Percentiles rank a stretch among this genome's conserved stretches.
phyloP scores from a whole-genome alignment of 208 protist species.

The Leishmania braziliensis region DNA sequence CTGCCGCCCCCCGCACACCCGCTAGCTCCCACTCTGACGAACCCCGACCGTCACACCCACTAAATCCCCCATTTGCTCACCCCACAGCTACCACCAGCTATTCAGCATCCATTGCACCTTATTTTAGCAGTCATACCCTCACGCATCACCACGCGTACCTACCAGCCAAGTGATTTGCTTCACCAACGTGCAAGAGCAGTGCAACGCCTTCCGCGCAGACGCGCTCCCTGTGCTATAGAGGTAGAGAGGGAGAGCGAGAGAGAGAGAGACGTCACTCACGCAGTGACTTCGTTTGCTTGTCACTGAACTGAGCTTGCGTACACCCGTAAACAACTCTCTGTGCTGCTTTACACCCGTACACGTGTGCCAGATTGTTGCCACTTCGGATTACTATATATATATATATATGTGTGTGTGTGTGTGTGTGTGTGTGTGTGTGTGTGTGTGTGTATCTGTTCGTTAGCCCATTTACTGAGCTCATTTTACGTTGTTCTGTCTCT shows the following conservation, averaged over 20 bases:
- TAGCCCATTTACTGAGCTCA: background rate
- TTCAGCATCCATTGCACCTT: background rate
- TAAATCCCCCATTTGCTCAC: background rate
- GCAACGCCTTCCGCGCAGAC: background rate
- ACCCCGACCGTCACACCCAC: background rate
- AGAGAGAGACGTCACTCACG: too few relatives aligned
- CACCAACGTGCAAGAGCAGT: background rate
- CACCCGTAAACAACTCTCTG: background rate
- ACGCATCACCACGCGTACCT: background rate
- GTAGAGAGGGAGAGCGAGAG: background rate
- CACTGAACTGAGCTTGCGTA: background rate
- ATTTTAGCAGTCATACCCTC: background rate
- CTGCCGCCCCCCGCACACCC: background rate
- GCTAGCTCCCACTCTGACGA: background rate
- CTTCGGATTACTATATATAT: too few relatives aligned
- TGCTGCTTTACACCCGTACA: background rate
- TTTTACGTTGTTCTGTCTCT: background rate
- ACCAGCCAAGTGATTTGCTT: background rate
- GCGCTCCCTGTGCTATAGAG: background rate
- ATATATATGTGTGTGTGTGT: too few relatives aligned
- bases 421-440: too few relatives aligned
- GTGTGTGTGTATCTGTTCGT: background rate
- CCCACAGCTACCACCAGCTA: too few relatives aligned
- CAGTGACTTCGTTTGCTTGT: background rate
- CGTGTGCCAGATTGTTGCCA: background rate